Evolutionary conservation across 2,329 filamentous ascomycete genomes (phyloP).

Genomic region (Aureobasidium musti): DNA sequence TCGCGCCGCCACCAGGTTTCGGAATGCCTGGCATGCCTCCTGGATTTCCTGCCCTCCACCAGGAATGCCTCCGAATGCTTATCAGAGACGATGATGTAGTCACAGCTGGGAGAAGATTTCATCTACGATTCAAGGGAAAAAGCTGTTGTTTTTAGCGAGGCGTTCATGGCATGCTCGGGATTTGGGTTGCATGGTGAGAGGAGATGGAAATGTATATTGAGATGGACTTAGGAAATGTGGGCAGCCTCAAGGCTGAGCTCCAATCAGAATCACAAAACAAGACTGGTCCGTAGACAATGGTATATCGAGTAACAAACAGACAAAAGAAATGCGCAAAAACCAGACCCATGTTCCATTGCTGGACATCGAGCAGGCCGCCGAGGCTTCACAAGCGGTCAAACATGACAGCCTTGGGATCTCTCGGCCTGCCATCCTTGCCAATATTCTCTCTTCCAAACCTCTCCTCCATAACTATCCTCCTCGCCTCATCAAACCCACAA

Average conservation of each 20-base stretch:
- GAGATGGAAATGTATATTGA: constrained; percentile 18
- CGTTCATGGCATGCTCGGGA: constrained; percentile 28
- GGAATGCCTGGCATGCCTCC: constrained; percentile 47
- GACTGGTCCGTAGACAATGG: background rate
- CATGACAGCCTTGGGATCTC: constrained; percentile 93
- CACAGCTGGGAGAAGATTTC: background rate
- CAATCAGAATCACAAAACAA: background rate
- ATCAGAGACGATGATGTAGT: constrained; percentile 29
- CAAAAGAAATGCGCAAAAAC: background rate
- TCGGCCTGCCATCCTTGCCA: constrained; percentile 79
- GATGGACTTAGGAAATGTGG: background rate
- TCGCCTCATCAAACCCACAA: constrained; percentile 87
- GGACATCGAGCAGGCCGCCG: background rate
- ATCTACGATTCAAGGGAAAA: constrained; percentile 8
- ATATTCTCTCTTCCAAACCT: constrained; percentile 86
- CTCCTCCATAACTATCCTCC: constrained; percentile 81
- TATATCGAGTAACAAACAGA: constrained; percentile 5
- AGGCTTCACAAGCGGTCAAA: constrained; percentile 54
- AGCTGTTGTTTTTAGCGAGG: constrained; percentile 29
- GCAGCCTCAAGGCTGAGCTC: background rate
- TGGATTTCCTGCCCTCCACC: constrained; percentile 46
- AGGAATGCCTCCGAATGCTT: constrained; percentile 31
- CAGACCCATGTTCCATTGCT: background rate
- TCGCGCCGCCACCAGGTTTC: constrained; percentile 43
- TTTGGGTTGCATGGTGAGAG: constrained; percentile 12